Conservation (phyloP, 495 filamentous ascomycete species). For the Podospora sp. region DNA sequence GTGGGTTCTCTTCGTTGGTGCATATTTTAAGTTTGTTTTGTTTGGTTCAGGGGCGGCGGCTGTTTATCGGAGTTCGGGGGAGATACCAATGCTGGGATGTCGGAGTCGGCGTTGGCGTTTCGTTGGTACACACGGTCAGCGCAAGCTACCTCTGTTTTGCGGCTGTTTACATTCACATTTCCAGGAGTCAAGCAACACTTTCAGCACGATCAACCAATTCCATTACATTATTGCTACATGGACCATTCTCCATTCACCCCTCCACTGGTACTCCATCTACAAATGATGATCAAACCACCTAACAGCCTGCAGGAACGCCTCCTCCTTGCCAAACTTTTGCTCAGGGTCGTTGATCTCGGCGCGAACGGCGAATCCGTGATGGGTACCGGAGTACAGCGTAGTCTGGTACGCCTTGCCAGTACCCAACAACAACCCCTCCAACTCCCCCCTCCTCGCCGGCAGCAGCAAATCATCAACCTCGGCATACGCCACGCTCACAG, state of each 20-base stretch:
- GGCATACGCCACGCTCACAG: slow-evolving; percentile 67
- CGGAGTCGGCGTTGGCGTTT: neutral
- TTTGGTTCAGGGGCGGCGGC: no score
- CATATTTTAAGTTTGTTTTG: neutral
- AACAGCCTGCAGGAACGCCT: slow-evolving; percentile 72
- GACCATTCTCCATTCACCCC: no score
- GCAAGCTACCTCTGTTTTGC: neutral
- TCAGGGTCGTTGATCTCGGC: slow-evolving; percentile 57
- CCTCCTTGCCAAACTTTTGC: slow-evolving; percentile 73
- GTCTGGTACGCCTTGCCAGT: slow-evolving; percentile 60
- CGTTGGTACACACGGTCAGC: neutral
- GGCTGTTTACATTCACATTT: no score
- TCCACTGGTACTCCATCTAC: neutral
- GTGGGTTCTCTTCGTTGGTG: neutral
- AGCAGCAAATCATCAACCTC: slow-evolving; percentile 68
- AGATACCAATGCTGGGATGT: neutral
- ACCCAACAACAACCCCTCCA: slow-evolving; percentile 42
- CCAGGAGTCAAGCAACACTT: no score
- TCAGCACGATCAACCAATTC: no score
- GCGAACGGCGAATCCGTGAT: slow-evolving; percentile 73
- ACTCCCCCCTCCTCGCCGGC: slow-evolving; percentile 57
- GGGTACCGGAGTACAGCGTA: slow-evolving; percentile 64
- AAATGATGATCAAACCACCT: slow-evolving; percentile 60
- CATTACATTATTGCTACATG: no score
- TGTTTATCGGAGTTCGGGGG: neutral